phyloP scores from a whole-genome alignment of 441 rosid genomes.

The Gossypium davidsonii region DNA sequence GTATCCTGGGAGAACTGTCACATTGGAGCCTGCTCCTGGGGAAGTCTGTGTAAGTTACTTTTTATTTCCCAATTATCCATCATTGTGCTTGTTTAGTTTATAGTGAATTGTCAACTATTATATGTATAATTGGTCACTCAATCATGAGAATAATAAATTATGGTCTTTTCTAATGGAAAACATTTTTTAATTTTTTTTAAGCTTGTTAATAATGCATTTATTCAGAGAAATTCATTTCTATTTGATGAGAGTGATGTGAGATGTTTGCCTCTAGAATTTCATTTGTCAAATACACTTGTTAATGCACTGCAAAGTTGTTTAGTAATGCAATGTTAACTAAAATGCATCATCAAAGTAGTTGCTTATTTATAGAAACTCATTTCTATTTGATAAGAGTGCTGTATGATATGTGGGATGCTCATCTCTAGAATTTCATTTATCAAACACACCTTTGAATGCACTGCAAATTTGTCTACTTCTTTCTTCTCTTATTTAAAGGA shows the following conservation, averaged over 20 bases:
- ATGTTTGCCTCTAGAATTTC: too few species aligned
- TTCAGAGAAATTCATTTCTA: too few species aligned
- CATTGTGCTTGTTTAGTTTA: too few species aligned
- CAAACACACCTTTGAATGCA: neutral
- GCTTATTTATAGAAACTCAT: too few species aligned
- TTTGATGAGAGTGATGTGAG: too few species aligned
- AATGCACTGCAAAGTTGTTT: too few species aligned
- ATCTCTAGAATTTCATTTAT: neutral
- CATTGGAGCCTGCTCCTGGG: constrained; percentile 61
- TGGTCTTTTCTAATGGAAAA: neutral
- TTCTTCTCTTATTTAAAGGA: neutral
- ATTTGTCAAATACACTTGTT: too few species aligned
- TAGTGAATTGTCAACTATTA: neutral
- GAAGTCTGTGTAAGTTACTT: constrained; percentile 63
- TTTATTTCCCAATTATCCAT: neutral
- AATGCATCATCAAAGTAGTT: constrained; percentile 1
- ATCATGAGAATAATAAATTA: neutral
- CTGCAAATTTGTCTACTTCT: neutral
- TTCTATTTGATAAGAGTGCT: too few species aligned
- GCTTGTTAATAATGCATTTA: neutral
- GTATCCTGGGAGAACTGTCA: constrained; percentile 81
- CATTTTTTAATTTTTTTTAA: neutral
- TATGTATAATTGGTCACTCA: neutral
- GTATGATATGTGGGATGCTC: too few species aligned
- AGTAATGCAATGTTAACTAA: neutral